Evolutionary conservation across 2,329 filamentous ascomycete genomes (phyloP), one percentile per base, ranked within the genome.

Genomic region (Pyrenochaeta sp.): DNA sequence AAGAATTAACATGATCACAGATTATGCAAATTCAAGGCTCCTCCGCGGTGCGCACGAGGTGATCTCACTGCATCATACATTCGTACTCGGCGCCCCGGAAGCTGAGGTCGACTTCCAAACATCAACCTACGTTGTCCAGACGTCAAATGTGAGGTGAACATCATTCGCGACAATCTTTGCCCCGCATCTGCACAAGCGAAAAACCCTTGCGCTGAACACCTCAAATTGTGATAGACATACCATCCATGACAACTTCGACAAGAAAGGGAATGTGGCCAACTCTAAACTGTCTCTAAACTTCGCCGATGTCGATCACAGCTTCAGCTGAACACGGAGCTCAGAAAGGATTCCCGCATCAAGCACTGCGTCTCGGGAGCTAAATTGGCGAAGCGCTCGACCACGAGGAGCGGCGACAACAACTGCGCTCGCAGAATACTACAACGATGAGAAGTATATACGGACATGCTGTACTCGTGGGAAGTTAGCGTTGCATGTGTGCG

Each of bases 301-400:
- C 50, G 25, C 50, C 50, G 40, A 37, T 9, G n/a, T 19, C 28
- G 36, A 42, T 27, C 43, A 40, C n/a, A 40, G 9, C 40, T 32
- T 44, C 49, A 51, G 49, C 39, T 51, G 28, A 43, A 43, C 8
- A 36, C n/a, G 15, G 45, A 30, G 27, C 39, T 50, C 39, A 46
- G 49, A 34, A 34, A 44, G 36, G 50, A 24, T 50, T 58, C 42
- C 50, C 55, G 30, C 19, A 50, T 58, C 30, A 3, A 47, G 55
- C 48, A 30, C 15, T 27, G 43, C 22, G 50, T 58, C 32, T 58
- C 55, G 50, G 55, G 43, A 58, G 53, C 39, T 58, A 54, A 49
- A 58, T 58, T 58, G 50, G 46, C 30, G 34, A 27, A 19, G 32
- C 32, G 22, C n/a, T 12, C 45, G 48, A 50, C 50, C 50, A 45